Evolutionary conservation across 2,329 filamentous ascomycete species (phyloP).

Genomic region (Lasiodiplodia sp.): DNA sequence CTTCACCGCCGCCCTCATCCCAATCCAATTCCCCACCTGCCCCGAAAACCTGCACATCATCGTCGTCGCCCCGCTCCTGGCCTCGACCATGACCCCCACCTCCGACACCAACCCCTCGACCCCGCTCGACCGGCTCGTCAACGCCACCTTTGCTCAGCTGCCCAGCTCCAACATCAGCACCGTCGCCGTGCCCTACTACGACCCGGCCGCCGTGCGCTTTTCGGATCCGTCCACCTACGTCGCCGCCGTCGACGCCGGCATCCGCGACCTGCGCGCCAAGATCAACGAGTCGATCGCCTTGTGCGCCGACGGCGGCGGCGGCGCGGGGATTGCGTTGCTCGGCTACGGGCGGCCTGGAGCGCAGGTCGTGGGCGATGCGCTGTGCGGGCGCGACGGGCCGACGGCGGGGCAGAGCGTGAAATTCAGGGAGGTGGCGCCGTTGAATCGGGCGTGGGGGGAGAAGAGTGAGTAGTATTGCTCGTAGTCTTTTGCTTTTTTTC

Average conservation of each 20-base stretch:
- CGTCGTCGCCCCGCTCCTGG: neutral
- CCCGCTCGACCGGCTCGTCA: neutral
- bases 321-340: neutral
- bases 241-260: neutral
- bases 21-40: neutral
- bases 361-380: constrained; percentile 2
- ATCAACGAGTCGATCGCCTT: neutral
- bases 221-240: neutral
- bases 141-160: neutral
- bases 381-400: neutral
- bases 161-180: neutral
- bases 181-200: neutral
- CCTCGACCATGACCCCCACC: neutral
- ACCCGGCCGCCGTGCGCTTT: neutral
- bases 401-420: neutral
- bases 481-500: neutral
- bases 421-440: neutral
- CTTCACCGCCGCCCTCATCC: neutral
- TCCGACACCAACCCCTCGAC: neutral
- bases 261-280: neutral
- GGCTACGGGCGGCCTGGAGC: neutral
- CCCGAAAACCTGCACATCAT: constrained; percentile 3
- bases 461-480: neutral
- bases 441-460: neutral
- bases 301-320: neutral